Evolutionary conservation across 2,329 filamentous ascomycete genomes (phyloP), one percentile per base, ranked within the genome.

Genomic region (Raffaelea albimanens): DNA sequence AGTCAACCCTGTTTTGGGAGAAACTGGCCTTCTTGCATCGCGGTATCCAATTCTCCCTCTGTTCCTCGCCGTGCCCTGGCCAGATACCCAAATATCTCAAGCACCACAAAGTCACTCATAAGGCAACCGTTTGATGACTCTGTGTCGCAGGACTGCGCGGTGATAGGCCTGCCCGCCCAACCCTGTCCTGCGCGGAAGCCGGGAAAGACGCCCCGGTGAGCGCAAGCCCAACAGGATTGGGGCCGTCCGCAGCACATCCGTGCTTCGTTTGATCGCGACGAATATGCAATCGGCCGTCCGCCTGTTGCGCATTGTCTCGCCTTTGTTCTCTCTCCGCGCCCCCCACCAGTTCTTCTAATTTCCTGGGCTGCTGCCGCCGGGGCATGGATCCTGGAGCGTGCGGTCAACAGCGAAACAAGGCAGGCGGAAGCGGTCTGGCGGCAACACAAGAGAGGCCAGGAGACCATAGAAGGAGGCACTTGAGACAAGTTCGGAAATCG

Each of bases 81-180:
- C 40, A 18, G 18, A 14, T n/a, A 16, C 10, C 7, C 40, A 16
- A 21, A 25, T 13, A 13, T 20, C 25, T 13, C 25, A 13, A 29
- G 25, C 25, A 29, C 13, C 25, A 29, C 25, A 13, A 29, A 7
- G 25, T 29, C 25, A 13, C 25, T 29, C 25, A 13, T 13, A 29
- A 29, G 25, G 25, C 25, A 29, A 7, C 25, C 25, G 25, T 13
- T 29, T 29, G 25, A 13, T 7, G 13, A 29, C 25, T 7, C 25
- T 29, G 25, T 13, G 13, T 3, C 40, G 13, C 20, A 25, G n/a
- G 21, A 19, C 38, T 9, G 8, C 13, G 10, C 7, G 3, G 5
- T 48, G 34, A 44, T 44, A 44, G 46, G 46, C 19, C 25, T 31
- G 4, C 4, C 36, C 46, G 20, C 44, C 41, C 22, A 41, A 40